These are phyloP conservation scores for Chlorella sp. DNA, from an alignment of 139 green algal genomes.

Conservation along the genomic window DNA sequence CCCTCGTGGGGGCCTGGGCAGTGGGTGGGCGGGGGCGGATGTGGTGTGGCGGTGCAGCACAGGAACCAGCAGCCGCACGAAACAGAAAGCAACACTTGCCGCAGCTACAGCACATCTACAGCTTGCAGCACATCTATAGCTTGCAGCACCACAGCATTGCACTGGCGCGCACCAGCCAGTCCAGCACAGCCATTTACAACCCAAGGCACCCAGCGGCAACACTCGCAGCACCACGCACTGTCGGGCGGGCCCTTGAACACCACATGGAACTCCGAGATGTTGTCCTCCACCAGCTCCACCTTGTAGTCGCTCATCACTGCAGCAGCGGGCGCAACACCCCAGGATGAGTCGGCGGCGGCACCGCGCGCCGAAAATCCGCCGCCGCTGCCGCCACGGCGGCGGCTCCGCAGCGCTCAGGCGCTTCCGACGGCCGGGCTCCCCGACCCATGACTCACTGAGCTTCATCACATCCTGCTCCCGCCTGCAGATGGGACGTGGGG, in stretches of 20 bases:
- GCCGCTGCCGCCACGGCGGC: not conserved
- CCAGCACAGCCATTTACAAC: no score
- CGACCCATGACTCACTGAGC: constrained; percentile 69
- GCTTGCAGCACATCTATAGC: no score
- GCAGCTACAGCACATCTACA: not conserved
- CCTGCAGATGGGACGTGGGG: not conserved
- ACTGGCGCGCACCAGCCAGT: no score
- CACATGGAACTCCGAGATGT: constrained; percentile 94
- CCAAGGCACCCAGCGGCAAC: not conserved
- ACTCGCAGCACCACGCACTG: constrained; percentile 60
- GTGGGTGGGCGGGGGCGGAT: not conserved
- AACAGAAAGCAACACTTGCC: not conserved
- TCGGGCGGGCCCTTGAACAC: constrained; percentile 90
- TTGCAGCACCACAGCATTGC: no score
- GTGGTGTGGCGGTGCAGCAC: no score
- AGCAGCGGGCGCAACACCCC: not conserved
- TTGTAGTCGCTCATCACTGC: constrained; percentile 97
- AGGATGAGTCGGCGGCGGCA: not conserved
- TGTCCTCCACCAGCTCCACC: constrained; percentile 96
- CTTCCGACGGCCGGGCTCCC: not conserved
- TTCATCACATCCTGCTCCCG: constrained; percentile 85
- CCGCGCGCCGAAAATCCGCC: not conserved
- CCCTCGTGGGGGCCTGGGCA: constrained; percentile 92
- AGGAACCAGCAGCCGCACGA: no score
- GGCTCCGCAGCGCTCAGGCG: not conserved